Evolutionary conservation across 2,329 filamentous ascomycete genomes (phyloP).

Genomic region (Fusarium coicis): DNA sequence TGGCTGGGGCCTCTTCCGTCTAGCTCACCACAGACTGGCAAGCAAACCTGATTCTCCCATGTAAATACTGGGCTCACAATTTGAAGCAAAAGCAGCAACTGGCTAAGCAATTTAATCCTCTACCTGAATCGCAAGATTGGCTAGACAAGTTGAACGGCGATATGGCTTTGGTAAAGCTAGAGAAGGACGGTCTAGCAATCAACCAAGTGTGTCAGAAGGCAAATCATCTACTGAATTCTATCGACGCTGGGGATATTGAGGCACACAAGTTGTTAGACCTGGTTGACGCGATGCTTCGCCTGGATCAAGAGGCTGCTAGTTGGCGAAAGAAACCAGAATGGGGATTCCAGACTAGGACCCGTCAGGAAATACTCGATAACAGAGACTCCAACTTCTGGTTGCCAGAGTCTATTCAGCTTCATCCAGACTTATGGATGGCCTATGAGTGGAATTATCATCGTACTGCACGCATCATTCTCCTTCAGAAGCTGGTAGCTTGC

Average conservation of each 20-base stretch:
- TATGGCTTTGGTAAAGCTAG: constrained; percentile 27
- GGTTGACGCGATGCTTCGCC: constrained; percentile 44
- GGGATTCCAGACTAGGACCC: constrained; percentile 44
- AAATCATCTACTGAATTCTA: constrained; percentile 39
- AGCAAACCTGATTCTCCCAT: neutral
- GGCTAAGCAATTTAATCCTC: constrained; percentile 43
- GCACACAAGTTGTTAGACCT: constrained; percentile 34
- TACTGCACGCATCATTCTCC: constrained; percentile 51
- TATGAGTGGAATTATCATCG: constrained; percentile 57
- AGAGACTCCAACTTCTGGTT: constrained; percentile 5
- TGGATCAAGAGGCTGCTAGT: constrained; percentile 45
- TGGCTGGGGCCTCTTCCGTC: constrained; percentile 53
- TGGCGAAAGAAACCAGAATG: constrained; percentile 50
- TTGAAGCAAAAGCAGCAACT: constrained; percentile 51
- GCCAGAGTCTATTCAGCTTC: constrained; percentile 47
- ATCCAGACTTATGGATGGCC: constrained; percentile 53
- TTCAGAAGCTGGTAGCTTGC: constrained; percentile 49
- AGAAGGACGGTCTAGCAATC: constrained; percentile 29
- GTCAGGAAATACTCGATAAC: constrained; percentile 26
- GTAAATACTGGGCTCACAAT: neutral
- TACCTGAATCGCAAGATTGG: constrained; percentile 46
- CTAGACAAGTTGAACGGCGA: constrained; percentile 46
- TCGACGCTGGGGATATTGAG: neutral
- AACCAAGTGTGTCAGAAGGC: constrained; percentile 46
- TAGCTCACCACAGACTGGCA: constrained; percentile 52